Base-by-base conservation (phyloP, 768 basidiomycete genomes). In the Leccinum incarnatum region DNA sequence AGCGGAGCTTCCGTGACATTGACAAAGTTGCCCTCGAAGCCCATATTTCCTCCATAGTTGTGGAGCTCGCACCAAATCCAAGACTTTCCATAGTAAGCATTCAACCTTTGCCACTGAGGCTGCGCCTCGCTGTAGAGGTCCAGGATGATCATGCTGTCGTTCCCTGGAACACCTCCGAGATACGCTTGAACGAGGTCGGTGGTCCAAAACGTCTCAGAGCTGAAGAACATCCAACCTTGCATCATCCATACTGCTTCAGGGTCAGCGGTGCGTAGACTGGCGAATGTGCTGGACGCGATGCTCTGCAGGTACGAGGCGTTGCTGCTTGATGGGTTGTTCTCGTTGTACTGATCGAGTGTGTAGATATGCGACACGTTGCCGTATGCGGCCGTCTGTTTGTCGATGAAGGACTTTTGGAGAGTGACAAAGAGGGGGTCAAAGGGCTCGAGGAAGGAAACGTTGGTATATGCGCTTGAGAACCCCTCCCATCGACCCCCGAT, bases 171-270 rank as follows among this genome's bases (percentile, higher is more conserved):
- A 29, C 76, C 77, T 17, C 72, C 71, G 10, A 78, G 72, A 63
- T 74, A 78, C 5, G 77, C 76, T 45, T 71, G 66, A 50, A 78
- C 69, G 53, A 72, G 75, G 2, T 77, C 77, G 34, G 70, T 50
- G 19, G 74, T 77, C 77, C 77, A 78, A 65, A 77, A 78, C 1
- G 68, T 37, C 27, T 67, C 64, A 48, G 65, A 66, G 47, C 66
- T 67, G 59, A 72, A 77, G 66, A 78, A 77, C 53, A 78, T 62
- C 77, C 77, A 78, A 17, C 76, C 77, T 40, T 78, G 77, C 72
- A 78, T 73, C 57, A 78, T 66, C 77, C 77, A 78, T 11, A 73
- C 52, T 7, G 77, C 76, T 37, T 77, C 67, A 2, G 77, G 72
- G 47, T 78, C 77, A 10, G 75, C 75, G 3, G 71, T 73, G 3